Conservation (phyloP, 1,284 basidiomycete species). For the Somion occarium region DNA sequence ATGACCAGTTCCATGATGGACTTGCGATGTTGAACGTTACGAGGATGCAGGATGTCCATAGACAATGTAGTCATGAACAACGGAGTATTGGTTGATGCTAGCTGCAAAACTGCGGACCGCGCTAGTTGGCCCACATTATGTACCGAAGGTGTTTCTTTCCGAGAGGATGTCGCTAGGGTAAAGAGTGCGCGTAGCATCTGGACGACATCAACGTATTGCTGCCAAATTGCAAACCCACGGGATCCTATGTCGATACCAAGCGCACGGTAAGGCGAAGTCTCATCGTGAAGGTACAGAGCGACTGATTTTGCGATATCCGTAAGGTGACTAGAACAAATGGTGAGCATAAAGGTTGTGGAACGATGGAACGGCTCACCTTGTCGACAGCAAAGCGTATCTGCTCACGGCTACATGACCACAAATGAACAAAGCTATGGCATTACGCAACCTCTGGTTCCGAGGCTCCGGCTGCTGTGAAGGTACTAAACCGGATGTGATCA, state of each 20-base stretch:
- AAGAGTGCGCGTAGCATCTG: slow-evolving; percentile 86
- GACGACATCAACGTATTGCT: slow-evolving; percentile 90
- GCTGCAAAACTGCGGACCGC: slow-evolving; percentile 77
- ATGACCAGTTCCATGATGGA: slow-evolving; percentile 92
- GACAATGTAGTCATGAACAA: slow-evolving; percentile 95
- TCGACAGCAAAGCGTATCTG: slow-evolving; percentile 73
- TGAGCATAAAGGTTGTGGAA: no score
- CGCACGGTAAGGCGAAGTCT: slow-evolving; percentile 56
- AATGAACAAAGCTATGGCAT: slow-evolving; percentile 72
- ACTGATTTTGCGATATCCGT: slow-evolving; percentile 85
- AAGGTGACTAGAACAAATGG: slow-evolving; percentile 50
- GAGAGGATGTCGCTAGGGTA: slow-evolving; percentile 66
- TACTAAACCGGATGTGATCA: slow-evolving; percentile 41
- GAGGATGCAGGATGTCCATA: slow-evolving; percentile 85
- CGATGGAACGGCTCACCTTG: slow-evolving; percentile 56
- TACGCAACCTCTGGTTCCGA: slow-evolving; percentile 46
- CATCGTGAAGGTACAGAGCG: slow-evolving; percentile 70
- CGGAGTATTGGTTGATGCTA: slow-evolving; percentile 81
- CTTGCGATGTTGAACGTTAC: slow-evolving; percentile 75
- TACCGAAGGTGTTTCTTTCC: slow-evolving; percentile 63
- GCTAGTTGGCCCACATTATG: slow-evolving; percentile 68
- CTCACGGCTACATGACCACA: slow-evolving; percentile 83
- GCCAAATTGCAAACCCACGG: slow-evolving; percentile 90
- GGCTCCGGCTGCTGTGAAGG: slow-evolving; percentile 58
- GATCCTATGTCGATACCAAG: slow-evolving; percentile 89